Conservation (phyloP, 1,139 yeast genomes). For the Hansenula sp. region DNA sequence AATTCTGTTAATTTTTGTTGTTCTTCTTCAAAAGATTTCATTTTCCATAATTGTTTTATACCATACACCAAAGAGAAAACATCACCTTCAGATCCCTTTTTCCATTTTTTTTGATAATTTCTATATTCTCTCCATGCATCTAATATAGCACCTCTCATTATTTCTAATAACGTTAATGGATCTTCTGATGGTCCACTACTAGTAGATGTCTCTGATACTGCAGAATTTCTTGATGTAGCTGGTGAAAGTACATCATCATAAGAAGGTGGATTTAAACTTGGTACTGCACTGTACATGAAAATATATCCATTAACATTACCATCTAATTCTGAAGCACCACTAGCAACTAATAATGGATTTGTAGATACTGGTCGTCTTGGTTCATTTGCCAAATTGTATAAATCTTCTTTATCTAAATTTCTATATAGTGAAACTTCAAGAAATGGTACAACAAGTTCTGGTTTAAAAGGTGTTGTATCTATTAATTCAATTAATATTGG, state of each 20-base stretch:
- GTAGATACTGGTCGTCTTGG: conserved; percentile 62
- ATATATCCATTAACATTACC: conserved; percentile 73
- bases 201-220: not conserved
- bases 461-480: conserved; percentile 68
- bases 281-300: conserved; percentile 64
- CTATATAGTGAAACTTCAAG: conserved; percentile 65
- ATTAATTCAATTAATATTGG: conserved; percentile 64
- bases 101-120: conserved; percentile 50
- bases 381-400: conserved; percentile 60
- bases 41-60: conserved; percentile 53
- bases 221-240: conserved; percentile 4
- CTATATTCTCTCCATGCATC: conserved; percentile 75
- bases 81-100: conserved; percentile 61
- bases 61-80: conserved; percentile 55
- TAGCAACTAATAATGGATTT: conserved; percentile 65
- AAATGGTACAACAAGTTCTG: conserved; percentile 65
- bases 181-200: conserved; percentile 14
- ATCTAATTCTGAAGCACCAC: conserved; percentile 73
- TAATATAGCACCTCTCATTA: conserved; percentile 48
- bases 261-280: conserved; percentile 29
- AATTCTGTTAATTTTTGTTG: conserved; percentile 16
- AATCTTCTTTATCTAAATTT: conserved; percentile 51
- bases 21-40: conserved; percentile 23
- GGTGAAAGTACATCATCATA: conserved; percentile 19
- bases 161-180: conserved; percentile 42